Conservation (phyloP, 2,329 filamentous ascomycete genomes). For the Cyclaneusma minus region DNA sequence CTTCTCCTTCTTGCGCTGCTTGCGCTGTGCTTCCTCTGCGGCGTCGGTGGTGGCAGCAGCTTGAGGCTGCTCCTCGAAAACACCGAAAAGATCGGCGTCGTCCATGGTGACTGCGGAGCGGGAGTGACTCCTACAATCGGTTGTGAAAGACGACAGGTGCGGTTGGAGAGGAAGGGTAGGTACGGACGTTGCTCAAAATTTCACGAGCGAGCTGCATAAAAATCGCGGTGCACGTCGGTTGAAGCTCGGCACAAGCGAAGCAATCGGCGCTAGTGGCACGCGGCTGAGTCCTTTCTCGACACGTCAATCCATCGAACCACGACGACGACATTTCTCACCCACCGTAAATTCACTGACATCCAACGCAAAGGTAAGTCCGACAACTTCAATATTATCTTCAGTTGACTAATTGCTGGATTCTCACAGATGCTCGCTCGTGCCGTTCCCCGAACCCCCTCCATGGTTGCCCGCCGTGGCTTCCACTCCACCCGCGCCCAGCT, state of each 20-base stretch:
- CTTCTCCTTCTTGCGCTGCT: constrained; percentile 26
- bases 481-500: constrained; percentile 76
- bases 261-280: too few relatives aligned
- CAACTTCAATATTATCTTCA: constrained; percentile 1
- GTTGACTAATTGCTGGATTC: constrained; percentile 27
- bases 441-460: constrained; percentile 43
- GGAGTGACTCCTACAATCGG: constrained; percentile 2
- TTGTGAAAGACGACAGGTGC: too few relatives aligned
- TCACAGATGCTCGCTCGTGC: constrained; percentile 70
- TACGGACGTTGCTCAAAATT: too few relatives aligned
- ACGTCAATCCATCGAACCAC: too few relatives aligned
- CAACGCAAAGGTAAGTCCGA: too few relatives aligned
- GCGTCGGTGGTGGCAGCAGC: constrained; percentile 22
- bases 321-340: too few relatives aligned
- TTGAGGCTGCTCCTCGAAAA: constrained; percentile 55
- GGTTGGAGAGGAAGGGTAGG: too few relatives aligned
- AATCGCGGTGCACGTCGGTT: too few relatives aligned
- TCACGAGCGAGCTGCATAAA: too few relatives aligned
- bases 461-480: constrained; percentile 84
- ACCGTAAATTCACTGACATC: too few relatives aligned
- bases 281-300: too few relatives aligned
- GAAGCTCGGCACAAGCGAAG: too few relatives aligned
- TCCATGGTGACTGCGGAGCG: constrained; percentile 41
- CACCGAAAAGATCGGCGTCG: constrained; percentile 69
- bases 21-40: constrained; percentile 16